phyloP scores from a whole-genome alignment of 2,329 filamentous ascomycete species.

The Penicillium sclerotiorum region DNA sequence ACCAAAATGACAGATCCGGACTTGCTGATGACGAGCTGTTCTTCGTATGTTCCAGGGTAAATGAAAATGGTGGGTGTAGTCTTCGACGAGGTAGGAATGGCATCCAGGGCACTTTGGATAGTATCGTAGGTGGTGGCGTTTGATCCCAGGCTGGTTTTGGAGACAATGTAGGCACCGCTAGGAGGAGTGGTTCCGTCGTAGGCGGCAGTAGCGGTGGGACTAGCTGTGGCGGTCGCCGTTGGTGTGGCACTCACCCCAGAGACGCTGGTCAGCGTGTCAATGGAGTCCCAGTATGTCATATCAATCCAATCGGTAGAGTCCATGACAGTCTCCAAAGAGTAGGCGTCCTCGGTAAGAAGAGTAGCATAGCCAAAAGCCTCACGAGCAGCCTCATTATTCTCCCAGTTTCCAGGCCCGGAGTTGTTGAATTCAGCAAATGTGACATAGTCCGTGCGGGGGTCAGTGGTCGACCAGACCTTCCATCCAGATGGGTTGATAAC shows the following conservation, averaged over 20 bases:
- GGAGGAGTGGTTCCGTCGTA: constrained; percentile 30
- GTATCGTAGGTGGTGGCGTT: constrained; percentile 39
- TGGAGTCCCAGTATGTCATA: constrained; percentile 42
- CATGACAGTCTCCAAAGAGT: constrained; percentile 38
- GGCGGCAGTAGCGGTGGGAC: constrained; percentile 7
- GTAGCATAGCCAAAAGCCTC: constrained; percentile 39
- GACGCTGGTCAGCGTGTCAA: constrained; percentile 31
- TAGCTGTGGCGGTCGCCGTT: constrained; percentile 28
- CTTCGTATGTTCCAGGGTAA: constrained; percentile 44
- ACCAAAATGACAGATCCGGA: constrained; percentile 44
- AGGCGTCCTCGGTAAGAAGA: constrained; percentile 38
- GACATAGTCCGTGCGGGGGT: constrained; percentile 19
- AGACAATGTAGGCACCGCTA: constrained; percentile 42
- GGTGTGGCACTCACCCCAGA: constrained; percentile 26
- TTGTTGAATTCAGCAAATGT: constrained; percentile 24
- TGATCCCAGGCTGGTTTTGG: constrained; percentile 37
- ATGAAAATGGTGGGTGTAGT: constrained; percentile 41
- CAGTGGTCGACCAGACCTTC: constrained; percentile 33
- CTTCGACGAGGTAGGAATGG: constrained; percentile 39
- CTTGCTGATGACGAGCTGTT: constrained; percentile 43
- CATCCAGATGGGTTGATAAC: constrained; percentile 21
- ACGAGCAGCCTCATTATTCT: constrained; percentile 31
- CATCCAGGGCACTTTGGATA: constrained; percentile 41
- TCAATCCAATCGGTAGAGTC: constrained; percentile 44
- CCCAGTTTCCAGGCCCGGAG: constrained; percentile 21